Evolutionary conservation across 306 rosid genomes (phyloP).

Genomic region (Lithocarpus polystachyus): DNA sequence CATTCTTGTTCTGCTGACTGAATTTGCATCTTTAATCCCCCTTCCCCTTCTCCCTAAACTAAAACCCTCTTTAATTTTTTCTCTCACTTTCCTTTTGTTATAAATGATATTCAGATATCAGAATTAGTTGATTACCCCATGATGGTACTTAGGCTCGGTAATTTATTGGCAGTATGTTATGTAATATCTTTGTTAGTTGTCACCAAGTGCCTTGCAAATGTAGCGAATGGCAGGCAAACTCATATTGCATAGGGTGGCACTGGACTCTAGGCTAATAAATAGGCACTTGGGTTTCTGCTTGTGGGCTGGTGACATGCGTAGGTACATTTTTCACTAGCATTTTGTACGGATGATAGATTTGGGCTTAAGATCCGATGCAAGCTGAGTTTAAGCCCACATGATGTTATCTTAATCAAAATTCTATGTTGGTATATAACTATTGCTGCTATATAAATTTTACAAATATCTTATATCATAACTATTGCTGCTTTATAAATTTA

Average conservation of each 20-base stretch:
- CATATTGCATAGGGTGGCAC: neutral
- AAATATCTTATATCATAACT: neutral
- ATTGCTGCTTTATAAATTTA: no score
- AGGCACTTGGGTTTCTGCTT: neutral
- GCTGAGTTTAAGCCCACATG: neutral
- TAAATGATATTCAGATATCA: neutral
- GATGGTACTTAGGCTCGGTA: neutral
- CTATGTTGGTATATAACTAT: neutral
- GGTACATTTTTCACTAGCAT: no score
- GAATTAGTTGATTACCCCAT: neutral
- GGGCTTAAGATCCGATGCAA: neutral
- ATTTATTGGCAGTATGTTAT: neutral
- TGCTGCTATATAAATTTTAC: neutral
- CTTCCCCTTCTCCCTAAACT: neutral
- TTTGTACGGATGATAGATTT: neutral
- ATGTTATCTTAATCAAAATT: neutral
- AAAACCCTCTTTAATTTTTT: no score
- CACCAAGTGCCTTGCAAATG: neutral
- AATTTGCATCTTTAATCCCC: neutral
- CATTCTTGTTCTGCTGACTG: conserved; percentile 41
- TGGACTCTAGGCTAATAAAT: neutral
- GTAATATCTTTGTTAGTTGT: neutral
- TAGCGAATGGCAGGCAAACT: neutral
- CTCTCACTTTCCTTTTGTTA: neutral
- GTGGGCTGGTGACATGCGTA: no score